Conservation (phyloP, 2,329 filamentous ascomycete species). For the Capronia americana region DNA sequence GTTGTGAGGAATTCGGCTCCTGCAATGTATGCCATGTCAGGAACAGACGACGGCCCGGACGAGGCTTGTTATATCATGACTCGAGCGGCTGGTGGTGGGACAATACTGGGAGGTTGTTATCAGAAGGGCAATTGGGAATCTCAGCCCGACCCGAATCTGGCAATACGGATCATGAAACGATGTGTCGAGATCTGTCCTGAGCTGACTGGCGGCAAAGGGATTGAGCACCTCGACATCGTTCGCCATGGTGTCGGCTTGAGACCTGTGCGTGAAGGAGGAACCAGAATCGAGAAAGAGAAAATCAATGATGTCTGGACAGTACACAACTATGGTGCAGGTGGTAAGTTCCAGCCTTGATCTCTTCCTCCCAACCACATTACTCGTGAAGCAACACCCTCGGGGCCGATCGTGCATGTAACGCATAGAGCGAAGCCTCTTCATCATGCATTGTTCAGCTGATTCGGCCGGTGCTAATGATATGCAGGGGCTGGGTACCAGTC, state of each 20-base stretch:
- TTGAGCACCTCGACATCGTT: slow-evolving; percentile 75
- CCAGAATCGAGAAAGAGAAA: slow-evolving; percentile 75
- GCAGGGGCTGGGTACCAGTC: slow-evolving; percentile 67
- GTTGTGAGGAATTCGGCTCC: slow-evolving; percentile 79
- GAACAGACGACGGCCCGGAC: slow-evolving; percentile 73
- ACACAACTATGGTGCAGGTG: slow-evolving; percentile 61
- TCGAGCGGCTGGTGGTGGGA: slow-evolving; percentile 77
- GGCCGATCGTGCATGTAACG: not conserved
- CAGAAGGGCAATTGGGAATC: slow-evolving; percentile 80
- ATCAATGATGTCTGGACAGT: slow-evolving; percentile 72
- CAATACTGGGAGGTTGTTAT: slow-evolving; percentile 84
- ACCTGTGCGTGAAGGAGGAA: slow-evolving; percentile 74
- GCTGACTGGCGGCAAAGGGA: slow-evolving; percentile 69
- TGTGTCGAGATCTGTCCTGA: slow-evolving; percentile 68
- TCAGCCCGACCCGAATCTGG: slow-evolving; percentile 78
- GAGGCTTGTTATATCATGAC: slow-evolving; percentile 85
- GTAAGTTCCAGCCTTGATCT: slow-evolving; percentile 61
- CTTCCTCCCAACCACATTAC: slow-evolving; percentile 25
- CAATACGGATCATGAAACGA: slow-evolving; percentile 83
- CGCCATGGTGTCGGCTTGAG: slow-evolving; percentile 83
- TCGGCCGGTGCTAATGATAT: slow-evolving; percentile 45
- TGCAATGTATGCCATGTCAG: slow-evolving; percentile 72
- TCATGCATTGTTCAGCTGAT: not conserved
- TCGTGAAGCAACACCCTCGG: not conserved
- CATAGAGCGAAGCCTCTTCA: not conserved